Conservation (phyloP, 306 rosid species). For the Quercus mongolica region DNA sequence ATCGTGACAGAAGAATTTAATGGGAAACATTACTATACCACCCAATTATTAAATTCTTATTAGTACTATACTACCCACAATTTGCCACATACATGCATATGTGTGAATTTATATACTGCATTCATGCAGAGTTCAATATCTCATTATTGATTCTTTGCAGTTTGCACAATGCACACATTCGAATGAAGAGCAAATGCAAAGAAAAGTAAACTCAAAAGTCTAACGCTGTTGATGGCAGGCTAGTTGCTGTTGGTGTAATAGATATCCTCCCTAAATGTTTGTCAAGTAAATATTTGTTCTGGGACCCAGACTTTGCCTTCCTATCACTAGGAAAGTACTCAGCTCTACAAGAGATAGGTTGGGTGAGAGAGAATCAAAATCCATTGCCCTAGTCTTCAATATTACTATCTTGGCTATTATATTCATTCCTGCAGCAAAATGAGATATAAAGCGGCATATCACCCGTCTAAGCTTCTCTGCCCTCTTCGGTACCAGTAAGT, state of each 20-base stretch:
- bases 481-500: constrained; percentile 92
- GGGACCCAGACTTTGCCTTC: constrained; percentile 97
- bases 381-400: constrained; percentile 72
- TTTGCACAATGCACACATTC: no score
- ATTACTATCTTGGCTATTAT: constrained; percentile 91
- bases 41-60: no score
- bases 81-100: no score
- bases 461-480: constrained; percentile 86
- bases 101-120: no score
- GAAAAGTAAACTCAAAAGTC: no score
- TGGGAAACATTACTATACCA: no score
- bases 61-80: no score
- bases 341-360: constrained; percentile 79
- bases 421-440: constrained; percentile 91
- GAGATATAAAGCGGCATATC: constrained; percentile 92
- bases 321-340: constrained; percentile 94
- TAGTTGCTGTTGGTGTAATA: constrained; percentile 93
- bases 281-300: constrained; percentile 92
- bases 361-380: constrained; percentile 85
- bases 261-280: constrained; percentile 92
- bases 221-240: constrained; percentile 49
- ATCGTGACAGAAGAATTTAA: no score
- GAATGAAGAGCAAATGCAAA: no score
- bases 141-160: no score
- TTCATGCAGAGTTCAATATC: no score